These are phyloP conservation scores for Biscutella laevigata DNA, from an alignment of 441 rosid genomes.

Conservation along the genomic window DNA sequence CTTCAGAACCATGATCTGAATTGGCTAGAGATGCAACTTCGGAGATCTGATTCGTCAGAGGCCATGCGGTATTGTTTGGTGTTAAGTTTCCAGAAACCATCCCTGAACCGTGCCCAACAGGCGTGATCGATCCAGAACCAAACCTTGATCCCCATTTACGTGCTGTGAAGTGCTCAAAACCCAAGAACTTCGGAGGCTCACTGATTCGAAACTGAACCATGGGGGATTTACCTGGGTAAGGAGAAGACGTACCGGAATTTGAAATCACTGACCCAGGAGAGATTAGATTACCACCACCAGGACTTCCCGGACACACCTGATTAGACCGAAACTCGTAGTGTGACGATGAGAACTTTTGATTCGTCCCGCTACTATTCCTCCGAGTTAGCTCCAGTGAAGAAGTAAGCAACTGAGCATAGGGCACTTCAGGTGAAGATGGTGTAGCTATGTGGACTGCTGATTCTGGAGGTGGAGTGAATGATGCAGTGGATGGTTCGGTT, in stretches of 20 bases:
- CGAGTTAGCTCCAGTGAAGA: slow-evolving; percentile 87
- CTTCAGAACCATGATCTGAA: slow-evolving; percentile 46
- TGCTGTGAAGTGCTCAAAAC: slow-evolving; percentile 61
- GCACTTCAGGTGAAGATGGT: slow-evolving; percentile 96
- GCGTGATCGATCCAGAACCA: slow-evolving; percentile 76
- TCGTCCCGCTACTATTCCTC: slow-evolving; percentile 42
- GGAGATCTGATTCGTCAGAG: slow-evolving; percentile 38
- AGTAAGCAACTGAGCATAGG: slow-evolving; percentile 80
- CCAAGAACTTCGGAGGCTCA: slow-evolving; percentile 62
- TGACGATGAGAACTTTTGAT: slow-evolving; percentile 57
- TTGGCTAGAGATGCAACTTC: slow-evolving; percentile 45
- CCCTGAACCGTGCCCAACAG: slow-evolving; percentile 52
- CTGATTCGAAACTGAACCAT: slow-evolving; percentile 50
- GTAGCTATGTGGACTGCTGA: slow-evolving; percentile 59
- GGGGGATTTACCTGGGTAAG: slow-evolving; percentile 66
- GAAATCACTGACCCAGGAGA: slow-evolving; percentile 85
- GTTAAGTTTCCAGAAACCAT: slow-evolving; percentile 56
- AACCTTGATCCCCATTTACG: slow-evolving; percentile 85
- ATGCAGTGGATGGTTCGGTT: slow-evolving; percentile 89
- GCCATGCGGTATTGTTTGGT: slow-evolving; percentile 43
- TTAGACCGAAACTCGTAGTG: slow-evolving; percentile 69
- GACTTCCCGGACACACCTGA: slow-evolving; percentile 70
- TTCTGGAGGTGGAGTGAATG: slow-evolving; percentile 89
- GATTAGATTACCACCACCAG: slow-evolving; percentile 73
- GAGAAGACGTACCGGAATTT: slow-evolving; percentile 86